These are phyloP conservation scores for Deuterostichococcus epilithicus DNA, from an alignment of 139 green algal species.

Conservation along the genomic window DNA sequence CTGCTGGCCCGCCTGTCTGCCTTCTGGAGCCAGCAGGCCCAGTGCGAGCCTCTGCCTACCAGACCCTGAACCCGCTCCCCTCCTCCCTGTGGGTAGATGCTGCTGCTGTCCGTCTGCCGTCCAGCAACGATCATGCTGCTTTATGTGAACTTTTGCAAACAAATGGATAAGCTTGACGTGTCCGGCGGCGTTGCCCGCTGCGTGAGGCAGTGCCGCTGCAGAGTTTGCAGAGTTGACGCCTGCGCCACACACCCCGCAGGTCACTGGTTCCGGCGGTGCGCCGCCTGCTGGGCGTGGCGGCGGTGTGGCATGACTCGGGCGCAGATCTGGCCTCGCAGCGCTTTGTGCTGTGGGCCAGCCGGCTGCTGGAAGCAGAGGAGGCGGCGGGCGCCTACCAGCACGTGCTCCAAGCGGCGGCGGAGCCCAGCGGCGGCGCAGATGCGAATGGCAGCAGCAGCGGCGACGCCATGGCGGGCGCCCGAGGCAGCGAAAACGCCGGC, in stretches of 20 bases:
- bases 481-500: no score
- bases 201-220: no score
- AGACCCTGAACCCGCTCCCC: not conserved
- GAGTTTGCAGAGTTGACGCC: no score
- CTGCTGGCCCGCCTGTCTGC: conserved; percentile 59
- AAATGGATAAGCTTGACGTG: no score
- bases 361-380: conserved; percentile 66
- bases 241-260: not conserved
- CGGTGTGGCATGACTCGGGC: conserved; percentile 77
- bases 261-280: conserved; percentile 58
- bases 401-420: not conserved
- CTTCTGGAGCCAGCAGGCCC: conserved; percentile 53
- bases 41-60: not conserved
- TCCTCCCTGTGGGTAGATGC: not conserved
- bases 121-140: no score
- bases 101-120: not conserved
- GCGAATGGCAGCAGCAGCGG: no score
- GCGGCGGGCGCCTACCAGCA: not conserved
- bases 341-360: conserved; percentile 86
- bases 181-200: no score
- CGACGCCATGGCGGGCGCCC: not conserved
- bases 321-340: conserved; percentile 66
- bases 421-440: not conserved
- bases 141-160: no score
- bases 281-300: conserved; percentile 66